phyloP scores from a whole-genome alignment of 2,329 filamentous ascomycete genomes.

The Proliferodiscus dingleyae region DNA sequence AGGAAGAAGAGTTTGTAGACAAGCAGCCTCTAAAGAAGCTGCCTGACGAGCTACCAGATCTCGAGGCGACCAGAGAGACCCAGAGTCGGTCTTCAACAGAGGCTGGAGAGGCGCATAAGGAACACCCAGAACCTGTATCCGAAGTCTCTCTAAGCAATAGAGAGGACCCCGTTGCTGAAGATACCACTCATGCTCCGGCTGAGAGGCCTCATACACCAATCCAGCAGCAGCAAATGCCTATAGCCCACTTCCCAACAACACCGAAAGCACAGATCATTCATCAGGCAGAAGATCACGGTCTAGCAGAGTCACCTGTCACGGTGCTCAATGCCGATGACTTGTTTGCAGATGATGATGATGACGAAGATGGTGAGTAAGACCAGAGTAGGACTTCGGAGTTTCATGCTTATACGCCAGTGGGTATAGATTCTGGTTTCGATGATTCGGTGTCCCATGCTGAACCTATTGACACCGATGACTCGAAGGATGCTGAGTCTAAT shows the following conservation, averaged over 20 bases:
- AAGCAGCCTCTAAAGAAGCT: too few relatives aligned
- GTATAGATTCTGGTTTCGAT: too few relatives aligned
- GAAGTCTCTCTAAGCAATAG: not conserved
- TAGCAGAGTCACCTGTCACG: conserved; percentile 11
- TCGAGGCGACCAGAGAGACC: too few relatives aligned
- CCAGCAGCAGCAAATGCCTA: not conserved
- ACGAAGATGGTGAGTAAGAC: conserved; percentile 1
- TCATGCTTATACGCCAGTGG: too few relatives aligned
- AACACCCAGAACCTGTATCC: too few relatives aligned
- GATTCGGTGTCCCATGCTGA: too few relatives aligned
- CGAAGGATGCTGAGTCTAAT: too few relatives aligned
- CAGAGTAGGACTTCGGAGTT: too few relatives aligned
- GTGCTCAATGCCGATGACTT: conserved; percentile 10
- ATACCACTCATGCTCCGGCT: not conserved
- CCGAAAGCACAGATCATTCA: not conserved
- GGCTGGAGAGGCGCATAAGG: not conserved
- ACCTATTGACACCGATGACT: too few relatives aligned
- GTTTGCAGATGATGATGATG: conserved; percentile 11
- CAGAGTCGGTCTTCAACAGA: too few relatives aligned
- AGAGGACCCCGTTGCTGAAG: not conserved
- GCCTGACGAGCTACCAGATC: too few relatives aligned
- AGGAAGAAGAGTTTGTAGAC: too few relatives aligned
- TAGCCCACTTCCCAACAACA: not conserved
- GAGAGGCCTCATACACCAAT: not conserved
- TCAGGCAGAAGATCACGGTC: not conserved